A percentile compares a stretch with the other conserved stretches of the same genome.
Conservation (phyloP, 768 basidiomycete species). For the Jaapia argillacea region DNA sequence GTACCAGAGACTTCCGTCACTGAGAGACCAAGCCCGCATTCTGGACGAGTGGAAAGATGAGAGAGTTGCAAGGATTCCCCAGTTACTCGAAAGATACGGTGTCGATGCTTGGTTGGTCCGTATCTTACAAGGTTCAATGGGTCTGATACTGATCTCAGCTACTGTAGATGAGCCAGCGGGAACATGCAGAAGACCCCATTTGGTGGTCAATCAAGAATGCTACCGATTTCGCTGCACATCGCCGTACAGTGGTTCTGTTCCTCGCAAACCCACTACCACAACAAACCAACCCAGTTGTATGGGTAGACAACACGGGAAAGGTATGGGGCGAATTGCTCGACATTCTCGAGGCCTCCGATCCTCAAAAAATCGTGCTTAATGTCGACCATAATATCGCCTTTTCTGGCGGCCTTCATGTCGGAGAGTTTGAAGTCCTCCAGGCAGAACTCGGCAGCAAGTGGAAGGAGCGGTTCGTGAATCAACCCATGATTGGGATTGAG, state of each 20-base stretch:
- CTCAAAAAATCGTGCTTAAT: slow-evolving; percentile 35
- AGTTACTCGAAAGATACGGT: slow-evolving; percentile 30
- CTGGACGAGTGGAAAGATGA: slow-evolving; percentile 31
- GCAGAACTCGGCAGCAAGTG: slow-evolving; percentile 30
- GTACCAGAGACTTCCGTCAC: slow-evolving; percentile 26
- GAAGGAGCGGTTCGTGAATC: slow-evolving; percentile 28
- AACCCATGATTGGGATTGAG: slow-evolving; percentile 38
- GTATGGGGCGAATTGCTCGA: slow-evolving; percentile 36
- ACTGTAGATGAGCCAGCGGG: slow-evolving; percentile 34
- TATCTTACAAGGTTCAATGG: neutral
- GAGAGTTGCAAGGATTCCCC: slow-evolving; percentile 30
- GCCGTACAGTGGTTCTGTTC: slow-evolving; percentile 39
- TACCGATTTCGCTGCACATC: slow-evolving; percentile 36
- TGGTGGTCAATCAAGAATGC: slow-evolving; percentile 42
- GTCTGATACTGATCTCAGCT: too few relatives aligned
- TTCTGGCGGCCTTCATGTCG: slow-evolving; percentile 38
- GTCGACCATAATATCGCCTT: slow-evolving; percentile 36
- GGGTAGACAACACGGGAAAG: slow-evolving; percentile 39
- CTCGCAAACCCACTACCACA: slow-evolving; percentile 30
- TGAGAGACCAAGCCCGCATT: slow-evolving; percentile 29
- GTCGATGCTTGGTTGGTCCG: slow-evolving; percentile 34
- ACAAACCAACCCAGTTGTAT: slow-evolving; percentile 31
- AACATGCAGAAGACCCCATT: slow-evolving; percentile 44
- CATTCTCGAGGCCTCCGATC: slow-evolving; percentile 24
- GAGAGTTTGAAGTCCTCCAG: slow-evolving; percentile 29